Base-by-base conservation (phyloP, 176 grass and related monocot genomes). In the sorghum (Sorghum bicolor) region DNA sequence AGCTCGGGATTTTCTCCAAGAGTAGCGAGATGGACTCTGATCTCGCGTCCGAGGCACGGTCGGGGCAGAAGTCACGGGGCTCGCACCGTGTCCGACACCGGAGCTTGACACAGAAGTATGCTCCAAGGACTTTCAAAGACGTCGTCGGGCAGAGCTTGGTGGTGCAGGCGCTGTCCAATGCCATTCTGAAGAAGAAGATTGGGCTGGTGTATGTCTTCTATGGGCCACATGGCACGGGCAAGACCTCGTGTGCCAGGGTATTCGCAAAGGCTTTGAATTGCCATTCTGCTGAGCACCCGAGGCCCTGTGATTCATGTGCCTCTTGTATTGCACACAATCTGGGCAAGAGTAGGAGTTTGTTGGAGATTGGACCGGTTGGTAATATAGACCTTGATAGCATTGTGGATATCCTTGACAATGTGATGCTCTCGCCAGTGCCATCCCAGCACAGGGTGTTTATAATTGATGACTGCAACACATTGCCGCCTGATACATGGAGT, bases 221-320 rank as follows among this genome's bases (percentile, higher is more conserved):
- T 5, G 96, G 96, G 22, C 87, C 87, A 16, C 93, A 92, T 8
- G 96, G 96, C 1, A 96, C 96, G 34, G 96, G 96, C 65, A 99
- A 99, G 72, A 94, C 96, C 22, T 90, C 96, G 5, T 99, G 96
- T 22, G 96, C 96, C 31, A 86, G 91, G 67, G 89, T 96, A 41
- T 99, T 96, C 52, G 89, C 93, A 3, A 99, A 99, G 80, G 93
- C 93, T 55, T 67, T 99, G 89, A 95, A 96, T 88, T 99, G 96
- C 75, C 93, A 88, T 26, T 93, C 96, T 8, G 13, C 79, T 1
- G 96, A 99, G 36, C 87, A 89, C 52, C 96, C 93, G 1, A 90
- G 84, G 79, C 96, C 96, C 41, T 99, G 96, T 80, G 91, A 96
- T 83, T 82, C 88, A 37, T 99, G 96, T 19, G 85, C 80, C 20